Conservation (phyloP, 1,284 basidiomycete species). For the Somion occarium region DNA sequence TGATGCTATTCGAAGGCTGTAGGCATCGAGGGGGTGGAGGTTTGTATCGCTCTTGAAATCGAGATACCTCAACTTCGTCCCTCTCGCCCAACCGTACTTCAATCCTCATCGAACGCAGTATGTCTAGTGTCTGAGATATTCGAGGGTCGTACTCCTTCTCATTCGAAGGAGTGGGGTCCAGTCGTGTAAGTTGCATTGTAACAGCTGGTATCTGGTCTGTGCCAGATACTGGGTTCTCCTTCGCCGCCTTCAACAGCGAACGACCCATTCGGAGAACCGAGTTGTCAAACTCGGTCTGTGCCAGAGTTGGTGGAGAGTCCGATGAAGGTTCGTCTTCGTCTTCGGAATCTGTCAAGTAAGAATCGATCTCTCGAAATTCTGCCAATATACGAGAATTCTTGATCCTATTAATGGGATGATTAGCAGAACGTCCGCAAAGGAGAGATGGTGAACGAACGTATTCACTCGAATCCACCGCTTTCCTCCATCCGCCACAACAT, state of each 20-base stretch:
- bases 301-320: slow-evolving; percentile 30
- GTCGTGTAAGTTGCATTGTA: slow-evolving; percentile 65
- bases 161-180: slow-evolving; percentile 45
- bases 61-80: slow-evolving; percentile 21
- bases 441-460: slow-evolving; percentile 54
- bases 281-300: slow-evolving; percentile 61
- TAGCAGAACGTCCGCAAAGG: neutral
- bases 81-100: slow-evolving; percentile 66
- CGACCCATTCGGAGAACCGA: slow-evolving; percentile 63
- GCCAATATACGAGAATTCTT: slow-evolving; percentile 72
- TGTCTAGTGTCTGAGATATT: slow-evolving; percentile 54
- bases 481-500: slow-evolving; percentile 73
- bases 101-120: slow-evolving; percentile 58
- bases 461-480: slow-evolving; percentile 77
- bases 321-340: slow-evolving; percentile 35
- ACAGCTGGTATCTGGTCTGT: slow-evolving; percentile 32
- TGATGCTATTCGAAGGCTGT: slow-evolving; percentile 55
- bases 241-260: slow-evolving; percentile 56
- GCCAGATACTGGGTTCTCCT: slow-evolving; percentile 40
- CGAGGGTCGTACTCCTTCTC: slow-evolving; percentile 44
- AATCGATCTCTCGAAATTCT: slow-evolving; percentile 79
- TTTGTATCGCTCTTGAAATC: slow-evolving; percentile 5
- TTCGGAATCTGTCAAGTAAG: slow-evolving; percentile 68
- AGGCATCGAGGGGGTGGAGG: slow-evolving; percentile 21
- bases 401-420: slow-evolving; percentile 39